phyloP scores from a whole-genome alignment of 495 filamentous ascomycete genomes.

The Annulohypoxylon bovei region DNA sequence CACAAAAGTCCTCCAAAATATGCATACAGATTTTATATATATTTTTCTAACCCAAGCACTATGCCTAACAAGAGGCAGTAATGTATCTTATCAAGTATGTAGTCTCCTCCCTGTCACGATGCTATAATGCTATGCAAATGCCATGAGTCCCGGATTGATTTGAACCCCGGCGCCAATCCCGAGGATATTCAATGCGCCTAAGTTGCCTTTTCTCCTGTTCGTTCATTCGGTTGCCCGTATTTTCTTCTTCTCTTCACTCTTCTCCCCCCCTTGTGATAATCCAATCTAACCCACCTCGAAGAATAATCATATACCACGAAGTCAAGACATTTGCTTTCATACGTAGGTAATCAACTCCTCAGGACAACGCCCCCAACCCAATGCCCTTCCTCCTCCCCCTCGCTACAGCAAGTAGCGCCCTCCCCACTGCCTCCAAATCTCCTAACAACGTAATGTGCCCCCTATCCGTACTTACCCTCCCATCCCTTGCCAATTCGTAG shows the following conservation, averaged over 20 bases:
- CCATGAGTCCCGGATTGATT: not conserved
- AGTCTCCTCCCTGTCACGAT: not conserved
- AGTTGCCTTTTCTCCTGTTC: slow-evolving; percentile 15
- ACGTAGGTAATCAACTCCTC: not conserved
- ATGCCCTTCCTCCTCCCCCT: slow-evolving; percentile 75
- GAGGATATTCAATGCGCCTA: slow-evolving; percentile 17
- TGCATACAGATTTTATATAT: not conserved
- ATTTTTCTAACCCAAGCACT: not conserved
- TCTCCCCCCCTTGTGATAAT: not conserved
- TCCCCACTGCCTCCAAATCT: slow-evolving; percentile 83
- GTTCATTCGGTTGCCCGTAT: slow-evolving; percentile 36
- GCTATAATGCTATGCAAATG: slow-evolving; percentile 23
- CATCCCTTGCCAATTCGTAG: slow-evolving; percentile 75
- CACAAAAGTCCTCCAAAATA: not conserved
- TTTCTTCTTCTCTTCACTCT: slow-evolving; percentile 1
- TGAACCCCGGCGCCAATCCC: not conserved
- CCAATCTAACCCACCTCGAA: slow-evolving; percentile 8
- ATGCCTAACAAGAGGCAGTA: not conserved
- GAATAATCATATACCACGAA: not conserved
- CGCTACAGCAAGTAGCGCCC: slow-evolving; percentile 72
- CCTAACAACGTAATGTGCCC: slow-evolving; percentile 89
- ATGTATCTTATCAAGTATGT: not conserved
- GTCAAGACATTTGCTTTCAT: not conserved
- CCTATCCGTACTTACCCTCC: slow-evolving; percentile 79
- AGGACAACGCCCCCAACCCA: slow-evolving; percentile 52